Evolutionary conservation across 2,329 filamentous ascomycete species (phyloP), one percentile per base, ranked within the genome.

Genomic region (Coniochaeta prunicola): DNA sequence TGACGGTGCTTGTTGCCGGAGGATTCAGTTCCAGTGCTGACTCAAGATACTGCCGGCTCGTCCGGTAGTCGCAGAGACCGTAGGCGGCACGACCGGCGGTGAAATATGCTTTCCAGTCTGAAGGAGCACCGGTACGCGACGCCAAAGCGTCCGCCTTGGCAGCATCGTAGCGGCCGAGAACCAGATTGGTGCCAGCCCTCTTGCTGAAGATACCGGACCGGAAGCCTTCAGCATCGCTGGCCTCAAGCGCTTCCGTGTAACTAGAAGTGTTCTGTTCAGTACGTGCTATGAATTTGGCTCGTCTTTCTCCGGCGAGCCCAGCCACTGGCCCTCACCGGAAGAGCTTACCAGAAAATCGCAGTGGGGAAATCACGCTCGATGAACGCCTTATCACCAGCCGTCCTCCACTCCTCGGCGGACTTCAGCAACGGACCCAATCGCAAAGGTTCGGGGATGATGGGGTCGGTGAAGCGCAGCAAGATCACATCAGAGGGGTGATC

Each of bases 401-500:
- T 64, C 53, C 59, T 63, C 67, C 61, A 64, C 15, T 67, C 61
- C 2, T 60, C 62, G 1, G 64, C 63, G 15, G 63, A 61, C 57
- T 66, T 64, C 13, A 63, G 34, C 28, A 64, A 31, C 1, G 64
- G 65, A 0, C 61, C 65, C 1, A 66, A 57, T 26, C 63, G 60
- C 58, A 70, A 62, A 1, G 60, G 31, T n/a, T 64, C 64, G 0
- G 71, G 70, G 17, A 73, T 69, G 57, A 71, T 63, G 0, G 67
- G 63, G 57, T 72, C 68, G 12, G 65, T 65, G 10, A 69, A 70
- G 2, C 66, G 58, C 17, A 74, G 59, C 1, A 70, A 61, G 1
- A 72, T 57, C 8, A 70, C 64, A 54, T 74, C 71, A 0, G 70
- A 70, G 0, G 71, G 70, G 38, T 74, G 71, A 24, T 74, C 72